Evolutionary conservation across 2,329 filamentous ascomycete species (phyloP).

Genomic region (Plenodomus biglobosus): DNA sequence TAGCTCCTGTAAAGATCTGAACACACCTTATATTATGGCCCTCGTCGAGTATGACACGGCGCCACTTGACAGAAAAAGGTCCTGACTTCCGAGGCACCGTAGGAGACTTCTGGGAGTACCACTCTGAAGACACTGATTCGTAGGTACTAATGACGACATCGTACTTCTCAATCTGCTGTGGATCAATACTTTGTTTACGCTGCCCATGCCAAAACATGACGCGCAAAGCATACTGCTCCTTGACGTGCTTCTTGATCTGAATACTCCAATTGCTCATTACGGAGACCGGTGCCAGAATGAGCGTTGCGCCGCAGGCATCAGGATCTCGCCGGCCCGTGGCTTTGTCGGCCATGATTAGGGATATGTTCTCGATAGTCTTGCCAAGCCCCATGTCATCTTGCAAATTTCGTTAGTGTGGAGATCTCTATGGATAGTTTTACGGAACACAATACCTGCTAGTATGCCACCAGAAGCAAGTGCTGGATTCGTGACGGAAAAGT

Average conservation of each 20-base stretch:
- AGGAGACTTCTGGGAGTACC: constrained; percentile 51
- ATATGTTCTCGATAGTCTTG: constrained; percentile 85
- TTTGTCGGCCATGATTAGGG: constrained; percentile 66
- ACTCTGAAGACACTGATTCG: constrained; percentile 71
- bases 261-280: constrained; percentile 91
- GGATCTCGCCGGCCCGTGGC: constrained; percentile 23
- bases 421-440: too few relatives aligned
- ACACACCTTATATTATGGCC: constrained; percentile 49
- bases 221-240: constrained; percentile 61
- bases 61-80: constrained; percentile 69
- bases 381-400: constrained; percentile 83
- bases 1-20: too few relatives aligned
- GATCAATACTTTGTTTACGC: constrained; percentile 53
- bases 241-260: constrained; percentile 74
- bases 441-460: constrained; percentile 58
- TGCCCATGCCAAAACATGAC: constrained; percentile 75
- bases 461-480: constrained; percentile 77
- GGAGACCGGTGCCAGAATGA: constrained; percentile 79
- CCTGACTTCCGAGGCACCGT: constrained; percentile 31
- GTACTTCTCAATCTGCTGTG: constrained; percentile 62
- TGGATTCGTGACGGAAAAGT: constrained; percentile 64
- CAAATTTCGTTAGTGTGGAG: too few relatives aligned
- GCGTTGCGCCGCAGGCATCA: constrained; percentile 57
- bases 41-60: constrained; percentile 57
- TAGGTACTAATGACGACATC: constrained; percentile 86